Percentiles rank a stretch among this genome's conserved stretches.
phyloP scores from a whole-genome alignment of 306 rosid species.

The Spatholobus suberectus region DNA sequence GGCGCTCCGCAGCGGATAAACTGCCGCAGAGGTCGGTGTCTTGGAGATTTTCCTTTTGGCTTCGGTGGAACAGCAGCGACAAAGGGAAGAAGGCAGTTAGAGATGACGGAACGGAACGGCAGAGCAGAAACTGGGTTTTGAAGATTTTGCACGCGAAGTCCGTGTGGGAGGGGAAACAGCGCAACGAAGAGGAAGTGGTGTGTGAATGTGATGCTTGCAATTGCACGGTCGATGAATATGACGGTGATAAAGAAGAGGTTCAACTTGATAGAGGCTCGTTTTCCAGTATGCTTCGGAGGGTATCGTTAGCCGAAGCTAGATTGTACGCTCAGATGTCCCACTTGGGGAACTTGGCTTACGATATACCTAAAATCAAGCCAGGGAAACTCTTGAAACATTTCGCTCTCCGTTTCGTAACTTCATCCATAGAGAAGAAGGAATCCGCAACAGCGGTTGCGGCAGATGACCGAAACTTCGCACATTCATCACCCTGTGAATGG shows the following conservation, averaged over 20 bases:
- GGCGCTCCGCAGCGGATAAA: constrained; percentile 49
- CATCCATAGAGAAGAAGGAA: constrained; percentile 80
- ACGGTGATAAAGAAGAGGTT: constrained; percentile 30
- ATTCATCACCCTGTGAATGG: constrained; percentile 95
- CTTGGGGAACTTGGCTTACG: constrained; percentile 81
- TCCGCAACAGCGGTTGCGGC: constrained; percentile 78
- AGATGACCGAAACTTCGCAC: constrained; percentile 76
- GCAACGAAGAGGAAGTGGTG: constrained; percentile 26
- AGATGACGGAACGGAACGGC: constrained; percentile 45
- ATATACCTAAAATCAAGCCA: constrained; percentile 76
- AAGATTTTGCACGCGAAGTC: constrained; percentile 78
- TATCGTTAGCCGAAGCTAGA: constrained; percentile 76
- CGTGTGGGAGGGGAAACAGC: constrained; percentile 62
- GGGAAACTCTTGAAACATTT: constrained; percentile 67
- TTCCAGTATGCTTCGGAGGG: constrained; percentile 78
- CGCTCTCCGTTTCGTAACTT: constrained; percentile 69
- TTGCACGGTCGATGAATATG: constrained; percentile 58
- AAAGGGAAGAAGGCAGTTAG: constrained; percentile 39
- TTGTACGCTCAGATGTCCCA: constrained; percentile 91
- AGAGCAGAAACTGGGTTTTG: constrained; percentile 78
- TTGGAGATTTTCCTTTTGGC: constrained; percentile 75
- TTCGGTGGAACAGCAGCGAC: constrained; percentile 39
- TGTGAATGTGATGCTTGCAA: constrained; percentile 52
- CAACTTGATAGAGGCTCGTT: constrained; percentile 72
- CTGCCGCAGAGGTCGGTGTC: constrained; percentile 48